Conservation (phyloP, 106 monocot species). For the Vanilla planifolia region DNA sequence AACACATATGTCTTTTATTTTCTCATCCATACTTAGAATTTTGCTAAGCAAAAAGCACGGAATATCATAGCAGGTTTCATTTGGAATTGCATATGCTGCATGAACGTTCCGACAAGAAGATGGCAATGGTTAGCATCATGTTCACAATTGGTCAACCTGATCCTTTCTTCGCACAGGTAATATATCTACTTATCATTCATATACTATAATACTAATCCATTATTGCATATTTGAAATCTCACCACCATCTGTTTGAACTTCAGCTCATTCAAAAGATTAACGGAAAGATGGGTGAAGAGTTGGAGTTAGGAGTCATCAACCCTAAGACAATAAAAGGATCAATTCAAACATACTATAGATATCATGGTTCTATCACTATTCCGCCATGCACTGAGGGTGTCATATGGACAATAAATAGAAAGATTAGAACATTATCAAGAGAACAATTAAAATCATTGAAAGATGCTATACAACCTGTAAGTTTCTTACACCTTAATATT, state of each 20-base stretch:
- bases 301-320: neutral
- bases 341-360: neutral
- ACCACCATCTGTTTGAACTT: neutral
- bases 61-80: neutral
- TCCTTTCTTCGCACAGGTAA: neutral
- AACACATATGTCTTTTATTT: no score
- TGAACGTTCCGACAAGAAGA: neutral
- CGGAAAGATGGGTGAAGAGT: neutral
- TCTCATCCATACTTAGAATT: no score
- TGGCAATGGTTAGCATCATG: neutral
- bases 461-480: neutral
- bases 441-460: neutral
- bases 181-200: no score
- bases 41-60: no score
- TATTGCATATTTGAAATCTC: neutral
- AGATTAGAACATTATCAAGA: neutral
- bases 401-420: neutral
- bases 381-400: neutral
- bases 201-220: neutral
- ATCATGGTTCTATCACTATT: neutral
- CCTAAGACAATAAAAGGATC: neutral
- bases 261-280: neutral
- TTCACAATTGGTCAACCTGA: neutral
- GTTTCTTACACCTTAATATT: no score
- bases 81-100: neutral